Base-by-base conservation (phyloP, 2,329 filamentous ascomycete genomes). In the Tolypocladium ophioglossoides region DNA sequence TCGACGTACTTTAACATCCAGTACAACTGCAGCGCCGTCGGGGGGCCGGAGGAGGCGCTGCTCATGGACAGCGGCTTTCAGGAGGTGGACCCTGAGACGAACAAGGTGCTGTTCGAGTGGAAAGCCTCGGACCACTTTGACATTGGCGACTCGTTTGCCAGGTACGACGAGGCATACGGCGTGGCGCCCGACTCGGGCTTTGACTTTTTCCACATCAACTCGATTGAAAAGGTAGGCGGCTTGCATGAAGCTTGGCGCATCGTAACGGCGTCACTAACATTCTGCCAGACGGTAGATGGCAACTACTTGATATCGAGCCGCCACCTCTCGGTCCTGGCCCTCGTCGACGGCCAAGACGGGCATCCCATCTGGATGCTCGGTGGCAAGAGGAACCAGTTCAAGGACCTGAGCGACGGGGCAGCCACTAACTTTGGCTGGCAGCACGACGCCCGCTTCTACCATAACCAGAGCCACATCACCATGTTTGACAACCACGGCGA, bases 181-280 rank as follows among this genome's bases (percentile, higher is more conserved):
- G 64, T 68, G 30, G 57, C 64, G 5, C 60, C 63, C 22, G 59
- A 66, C 38, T 61, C 57, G 0, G 63, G 63, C 30, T 72, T 67
- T 52, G 71, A 72, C 58, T 72, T 66, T 52, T 70, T 69, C 54
- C 70, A 73, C 57, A 63, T 72, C 54, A 72, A 71, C 59, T 69
- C 67, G 37, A 55, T 70, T 16, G 61, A 65, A 53, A 66, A 69
- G 57, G 66, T 66, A 49, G 63, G 63, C 32, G 69, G 70, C 10
- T 53, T 64, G 16, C 61, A 63, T 35, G 47, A 2, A 2, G 20
- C 16, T 10, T 9, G 3, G 41, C 24, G 41, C 16, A 9, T 18
- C 6, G 10, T 8, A 7, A 4, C 3, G 5, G 34, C 11, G 18
- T 47, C 18, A 20, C 41, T 46, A 8, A 32, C 44, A 34, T 16